Conservation (phyloP, 2,329 filamentous ascomycete species). For the Clonostachys sp. region DNA sequence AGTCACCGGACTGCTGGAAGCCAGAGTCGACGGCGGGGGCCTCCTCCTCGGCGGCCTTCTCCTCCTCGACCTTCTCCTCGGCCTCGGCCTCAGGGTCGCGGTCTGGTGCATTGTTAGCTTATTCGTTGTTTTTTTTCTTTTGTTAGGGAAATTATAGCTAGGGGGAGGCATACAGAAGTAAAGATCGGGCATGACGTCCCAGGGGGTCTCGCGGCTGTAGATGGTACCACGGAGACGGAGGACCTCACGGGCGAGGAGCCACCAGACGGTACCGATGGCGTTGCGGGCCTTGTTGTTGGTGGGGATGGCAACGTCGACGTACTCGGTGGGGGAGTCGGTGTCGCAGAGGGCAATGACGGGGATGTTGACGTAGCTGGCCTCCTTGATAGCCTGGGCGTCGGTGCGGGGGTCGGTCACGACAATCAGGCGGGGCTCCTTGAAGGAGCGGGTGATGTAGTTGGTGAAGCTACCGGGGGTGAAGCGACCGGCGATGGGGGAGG, state of each 20-base stretch:
- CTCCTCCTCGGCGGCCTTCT: constrained; percentile 90
- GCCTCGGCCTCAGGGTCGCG: constrained; percentile 99
- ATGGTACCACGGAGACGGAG: constrained; percentile 97
- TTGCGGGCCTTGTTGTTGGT: constrained; percentile 99
- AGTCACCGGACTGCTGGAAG: constrained; percentile 70
- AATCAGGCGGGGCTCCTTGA: constrained; percentile 99
- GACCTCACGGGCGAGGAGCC: constrained; percentile 99
- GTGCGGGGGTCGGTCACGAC: constrained; percentile 99
- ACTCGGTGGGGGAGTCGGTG: constrained; percentile 99
- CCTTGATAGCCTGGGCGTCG: constrained; percentile 99
- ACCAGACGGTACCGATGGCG: constrained; percentile 98
- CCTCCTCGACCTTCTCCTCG: constrained; percentile 93
- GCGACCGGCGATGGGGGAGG: constrained; percentile 95
- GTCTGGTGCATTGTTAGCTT: constrained; percentile 44
- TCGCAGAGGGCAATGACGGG: constrained; percentile 99
- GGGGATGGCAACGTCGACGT: constrained; percentile 98
- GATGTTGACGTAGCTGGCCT: constrained; percentile 99
- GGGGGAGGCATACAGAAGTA: constrained; percentile 77
- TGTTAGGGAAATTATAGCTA: not conserved
- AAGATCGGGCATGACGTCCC: constrained; percentile 99
- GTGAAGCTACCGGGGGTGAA: constrained; percentile 99
- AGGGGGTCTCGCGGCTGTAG: constrained; percentile 90
- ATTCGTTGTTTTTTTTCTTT: too few relatives aligned
- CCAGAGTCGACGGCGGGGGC: constrained; percentile 75
- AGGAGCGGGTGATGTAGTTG: constrained; percentile 99